Evolutionary conservation across 2,329 filamentous ascomycete genomes (phyloP).

Genomic region (Penicillium sp.): DNA sequence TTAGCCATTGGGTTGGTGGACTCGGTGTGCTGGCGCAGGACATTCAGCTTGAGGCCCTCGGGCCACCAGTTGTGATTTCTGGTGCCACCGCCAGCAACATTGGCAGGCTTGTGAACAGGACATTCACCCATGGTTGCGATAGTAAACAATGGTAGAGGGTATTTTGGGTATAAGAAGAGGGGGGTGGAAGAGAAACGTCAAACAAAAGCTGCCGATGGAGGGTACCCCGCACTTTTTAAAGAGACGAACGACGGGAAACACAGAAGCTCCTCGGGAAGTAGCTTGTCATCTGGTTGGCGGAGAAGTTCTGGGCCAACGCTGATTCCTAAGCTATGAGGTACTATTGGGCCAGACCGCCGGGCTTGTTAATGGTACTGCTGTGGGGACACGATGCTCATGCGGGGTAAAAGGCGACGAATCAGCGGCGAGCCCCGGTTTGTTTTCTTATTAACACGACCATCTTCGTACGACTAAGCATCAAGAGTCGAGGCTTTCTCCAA

Average conservation of each 20-base stretch:
- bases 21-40: constrained; percentile 69
- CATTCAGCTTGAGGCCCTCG: constrained; percentile 64
- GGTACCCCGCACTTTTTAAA: constrained; percentile 19
- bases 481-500: not conserved
- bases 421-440: not conserved
- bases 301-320: constrained; percentile 3
- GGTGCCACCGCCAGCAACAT: constrained; percentile 61
- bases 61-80: constrained; percentile 75
- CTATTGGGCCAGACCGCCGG: constrained; percentile 1
- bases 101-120: constrained; percentile 32
- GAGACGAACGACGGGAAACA: constrained; percentile 13
- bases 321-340: constrained; percentile 1
- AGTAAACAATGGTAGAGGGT: not conserved
- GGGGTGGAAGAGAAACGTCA: not conserved
- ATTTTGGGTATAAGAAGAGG: not conserved
- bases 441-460: not conserved
- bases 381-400: not conserved
- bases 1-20: constrained; percentile 63
- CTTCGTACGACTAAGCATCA: not conserved
- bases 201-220: not conserved
- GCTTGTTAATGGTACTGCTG: not conserved
- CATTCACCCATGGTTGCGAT: constrained; percentile 28
- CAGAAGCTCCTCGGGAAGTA: constrained; percentile 2
- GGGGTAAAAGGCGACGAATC: not conserved
- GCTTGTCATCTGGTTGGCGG: constrained; percentile 8